Conservation (phyloP, 176 grass and related monocot species). For the Juncus inflexus region DNA sequence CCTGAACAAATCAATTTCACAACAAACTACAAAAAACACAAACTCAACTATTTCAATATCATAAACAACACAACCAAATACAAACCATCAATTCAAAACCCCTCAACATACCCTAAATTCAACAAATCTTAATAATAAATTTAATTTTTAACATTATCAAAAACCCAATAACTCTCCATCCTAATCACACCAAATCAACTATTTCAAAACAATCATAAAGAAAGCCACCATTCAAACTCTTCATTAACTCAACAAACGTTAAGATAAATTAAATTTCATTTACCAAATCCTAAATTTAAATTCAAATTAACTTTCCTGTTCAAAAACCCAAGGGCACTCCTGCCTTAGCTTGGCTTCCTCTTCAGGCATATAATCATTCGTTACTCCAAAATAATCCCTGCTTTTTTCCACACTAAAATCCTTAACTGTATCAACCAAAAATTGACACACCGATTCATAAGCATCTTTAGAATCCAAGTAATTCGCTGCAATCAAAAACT, state of each 20-base stretch:
- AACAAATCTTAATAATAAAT: no score
- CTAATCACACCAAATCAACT: no score
- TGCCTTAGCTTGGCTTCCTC: background rate
- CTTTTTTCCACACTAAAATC: slow-evolving; percentile 10
- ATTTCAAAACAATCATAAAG: background rate
- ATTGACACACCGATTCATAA: background rate
- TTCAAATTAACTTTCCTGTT: background rate
- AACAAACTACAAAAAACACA: no score
- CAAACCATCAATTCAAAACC: no score
- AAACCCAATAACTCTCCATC: no score
- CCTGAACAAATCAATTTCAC: no score
- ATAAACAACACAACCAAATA: no score
- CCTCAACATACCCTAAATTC: no score
- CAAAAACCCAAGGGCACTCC: background rate
- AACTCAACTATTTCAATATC: no score
- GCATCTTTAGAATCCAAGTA: slow-evolving; percentile 3
- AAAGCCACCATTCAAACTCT: background rate
- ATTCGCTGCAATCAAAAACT: background rate
- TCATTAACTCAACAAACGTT: no score
- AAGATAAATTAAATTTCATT: no score
- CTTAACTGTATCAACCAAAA: background rate
- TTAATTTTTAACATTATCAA: no score
- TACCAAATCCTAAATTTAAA: background rate
- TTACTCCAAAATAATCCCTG: background rate
- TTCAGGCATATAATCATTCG: slow-evolving; percentile 14